Percentiles rank a stretch among this genome's conserved stretches.
phyloP scores from a whole-genome alignment of 805 yeast species.

The Torulaspora indica region DNA sequence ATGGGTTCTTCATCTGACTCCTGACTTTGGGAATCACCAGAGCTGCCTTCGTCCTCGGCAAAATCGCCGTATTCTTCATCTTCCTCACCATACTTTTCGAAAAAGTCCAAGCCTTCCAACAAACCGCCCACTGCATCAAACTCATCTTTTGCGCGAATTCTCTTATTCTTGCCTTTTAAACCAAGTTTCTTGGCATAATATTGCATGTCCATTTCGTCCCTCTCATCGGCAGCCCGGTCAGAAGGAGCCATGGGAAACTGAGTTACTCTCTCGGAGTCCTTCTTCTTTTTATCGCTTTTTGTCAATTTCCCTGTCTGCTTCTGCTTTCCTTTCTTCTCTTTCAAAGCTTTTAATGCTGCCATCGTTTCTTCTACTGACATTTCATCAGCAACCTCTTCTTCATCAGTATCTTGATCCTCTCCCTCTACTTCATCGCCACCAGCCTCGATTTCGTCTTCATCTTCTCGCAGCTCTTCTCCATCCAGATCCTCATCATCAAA shows the following conservation, averaged over 20 bases:
- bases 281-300: constrained; percentile 18
- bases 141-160: constrained; percentile 46
- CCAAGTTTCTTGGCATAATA: constrained; percentile 83
- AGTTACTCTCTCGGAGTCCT: constrained; percentile 14
- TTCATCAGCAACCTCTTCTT: constrained; percentile 17
- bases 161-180: constrained; percentile 50
- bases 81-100: constrained; percentile 36
- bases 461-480: constrained; percentile 25
- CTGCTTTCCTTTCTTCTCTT: constrained; percentile 20
- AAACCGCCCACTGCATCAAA: constrained; percentile 81
- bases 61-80: constrained; percentile 34
- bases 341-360: constrained; percentile 34
- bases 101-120: constrained; percentile 57
- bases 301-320: constrained; percentile 16
- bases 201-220: constrained; percentile 73
- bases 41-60: constrained; percentile 15
- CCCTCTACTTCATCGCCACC: constrained; percentile 20
- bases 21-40: constrained; percentile 29
- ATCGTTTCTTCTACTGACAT: constrained; percentile 37
- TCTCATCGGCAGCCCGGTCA: constrained; percentile 46
- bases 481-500: constrained; percentile 40
- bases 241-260: constrained; percentile 37
- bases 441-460: constrained; percentile 3
- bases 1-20: constrained; percentile 33
- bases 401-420: constrained; percentile 20